A percentile compares a stretch with the other conserved stretches of the same genome.
Conservation (phyloP, 2,329 filamentous ascomycete genomes). For the Xylaria sp. region DNA sequence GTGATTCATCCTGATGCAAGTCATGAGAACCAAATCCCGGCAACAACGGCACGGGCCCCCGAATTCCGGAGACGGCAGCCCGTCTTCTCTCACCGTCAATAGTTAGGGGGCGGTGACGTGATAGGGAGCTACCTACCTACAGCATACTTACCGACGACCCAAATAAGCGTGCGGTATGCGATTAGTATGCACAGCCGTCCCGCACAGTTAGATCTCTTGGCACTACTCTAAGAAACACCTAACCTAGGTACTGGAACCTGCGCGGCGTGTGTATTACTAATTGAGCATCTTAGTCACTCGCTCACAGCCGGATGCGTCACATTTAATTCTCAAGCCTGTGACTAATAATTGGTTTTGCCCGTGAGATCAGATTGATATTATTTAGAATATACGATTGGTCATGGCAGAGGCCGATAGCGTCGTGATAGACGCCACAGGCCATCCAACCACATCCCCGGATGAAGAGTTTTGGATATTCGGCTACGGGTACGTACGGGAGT, state of each 20-base stretch:
- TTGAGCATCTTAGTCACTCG: conserved; percentile 13
- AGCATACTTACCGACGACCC: neutral
- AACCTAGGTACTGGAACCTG: conserved; percentile 1
- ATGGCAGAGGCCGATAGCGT: conserved; percentile 42
- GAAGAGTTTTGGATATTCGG: conserved; percentile 94
- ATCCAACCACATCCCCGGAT: conserved; percentile 51
- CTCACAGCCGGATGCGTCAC: conserved; percentile 1
- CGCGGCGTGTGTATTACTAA: conserved; percentile 34
- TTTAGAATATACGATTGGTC: neutral
- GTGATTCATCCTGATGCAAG: conserved; percentile 24
- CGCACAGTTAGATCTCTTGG: conserved; percentile 33
- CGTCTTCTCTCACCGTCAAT: neutral
- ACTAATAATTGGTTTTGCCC: neutral
- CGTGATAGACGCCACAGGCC: conserved; percentile 32
- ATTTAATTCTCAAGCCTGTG: neutral
- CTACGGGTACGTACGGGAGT: conserved; percentile 78
- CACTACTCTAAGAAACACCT: conserved; percentile 6
- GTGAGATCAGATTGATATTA: neutral
- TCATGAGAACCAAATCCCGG: conserved; percentile 31
- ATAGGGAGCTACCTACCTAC: neutral
- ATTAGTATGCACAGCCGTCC: conserved; percentile 22
- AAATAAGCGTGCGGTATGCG: conserved; percentile 1
- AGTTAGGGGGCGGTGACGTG: conserved; percentile 29
- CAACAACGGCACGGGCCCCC: conserved; percentile 20
- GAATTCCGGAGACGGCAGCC: conserved; percentile 12